These are phyloP conservation scores for Candida dajiaensis DNA, from an alignment of 805 yeast species.

Conservation along the genomic window DNA sequence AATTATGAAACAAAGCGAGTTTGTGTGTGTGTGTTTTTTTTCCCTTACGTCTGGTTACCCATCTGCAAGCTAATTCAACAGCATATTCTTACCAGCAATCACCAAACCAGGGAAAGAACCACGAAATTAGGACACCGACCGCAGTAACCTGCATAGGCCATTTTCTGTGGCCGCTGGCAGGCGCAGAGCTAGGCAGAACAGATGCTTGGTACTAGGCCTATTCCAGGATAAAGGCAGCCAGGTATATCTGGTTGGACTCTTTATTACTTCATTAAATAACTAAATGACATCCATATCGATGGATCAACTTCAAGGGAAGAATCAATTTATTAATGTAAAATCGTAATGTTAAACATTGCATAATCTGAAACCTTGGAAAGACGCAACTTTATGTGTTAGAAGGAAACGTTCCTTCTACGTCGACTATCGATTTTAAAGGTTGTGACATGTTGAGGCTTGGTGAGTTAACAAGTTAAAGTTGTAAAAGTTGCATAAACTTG, in stretches of 20 bases:
- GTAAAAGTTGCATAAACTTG: neutral
- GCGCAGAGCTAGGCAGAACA: too few species aligned
- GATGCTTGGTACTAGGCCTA: too few species aligned
- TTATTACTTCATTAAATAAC: too few species aligned
- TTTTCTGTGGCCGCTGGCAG: neutral
- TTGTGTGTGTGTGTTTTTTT: too few species aligned
- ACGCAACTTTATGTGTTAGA: neutral
- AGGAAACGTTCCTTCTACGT: neutral
- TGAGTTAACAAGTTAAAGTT: neutral
- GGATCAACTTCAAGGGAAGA: too few species aligned
- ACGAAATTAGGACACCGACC: neutral
- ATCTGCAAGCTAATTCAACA: neutral
- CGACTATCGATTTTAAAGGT: neutral
- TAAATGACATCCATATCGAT: too few species aligned
- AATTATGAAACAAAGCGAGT: neutral
- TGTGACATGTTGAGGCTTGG: neutral
- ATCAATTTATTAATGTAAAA: slow-evolving; percentile 1
- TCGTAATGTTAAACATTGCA: slow-evolving; percentile 4
- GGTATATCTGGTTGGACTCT: too few species aligned
- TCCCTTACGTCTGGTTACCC: neutral
- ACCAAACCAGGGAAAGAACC: neutral
- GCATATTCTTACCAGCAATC: neutral
- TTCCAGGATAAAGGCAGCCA: too few species aligned
- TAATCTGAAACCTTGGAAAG: slow-evolving; percentile 6
- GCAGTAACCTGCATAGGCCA: neutral